Percentiles rank a stretch among this genome's conserved stretches.
Conservation (phyloP, 2,329 filamentous ascomycete species). For the Venturia nashicola region DNA sequence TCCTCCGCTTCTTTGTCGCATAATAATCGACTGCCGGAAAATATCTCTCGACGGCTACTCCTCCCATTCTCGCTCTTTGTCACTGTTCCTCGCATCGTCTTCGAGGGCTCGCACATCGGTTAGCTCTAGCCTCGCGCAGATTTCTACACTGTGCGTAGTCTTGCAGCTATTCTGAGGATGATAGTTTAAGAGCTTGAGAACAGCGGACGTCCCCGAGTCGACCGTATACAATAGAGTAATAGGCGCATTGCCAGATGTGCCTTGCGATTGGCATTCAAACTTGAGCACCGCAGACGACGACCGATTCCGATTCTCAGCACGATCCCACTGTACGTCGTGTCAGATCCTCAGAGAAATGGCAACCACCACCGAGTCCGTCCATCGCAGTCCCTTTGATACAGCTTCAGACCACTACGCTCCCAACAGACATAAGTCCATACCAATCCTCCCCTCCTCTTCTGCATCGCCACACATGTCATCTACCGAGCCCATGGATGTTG, state of each 20-base stretch:
- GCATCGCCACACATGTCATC: constrained; percentile 27
- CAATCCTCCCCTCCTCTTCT: constrained; percentile 37
- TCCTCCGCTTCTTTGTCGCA: background rate
- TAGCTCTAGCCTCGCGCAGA: background rate
- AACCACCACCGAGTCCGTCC: constrained; percentile 29
- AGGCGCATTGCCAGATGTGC: background rate
- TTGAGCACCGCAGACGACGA: background rate
- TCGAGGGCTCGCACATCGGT: background rate
- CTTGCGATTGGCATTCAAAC: background rate
- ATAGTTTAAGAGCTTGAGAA: background rate
- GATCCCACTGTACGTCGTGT: background rate
- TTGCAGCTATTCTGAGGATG: background rate
- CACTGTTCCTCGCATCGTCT: background rate
- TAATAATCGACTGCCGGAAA: background rate
- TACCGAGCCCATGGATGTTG: constrained; percentile 44
- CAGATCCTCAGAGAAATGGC: constrained; percentile 23
- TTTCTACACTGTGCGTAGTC: background rate
- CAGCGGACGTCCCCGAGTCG: background rate
- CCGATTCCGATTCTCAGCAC: background rate
- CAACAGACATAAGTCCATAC: constrained; percentile 33
- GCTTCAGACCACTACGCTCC: constrained; percentile 28
- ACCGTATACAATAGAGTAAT: background rate
- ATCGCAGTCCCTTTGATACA: constrained; percentile 31
- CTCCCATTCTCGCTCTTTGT: background rate
- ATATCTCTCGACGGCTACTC: background rate